Evolutionary conservation across 352 stramenopile genomes (phyloP).

Genomic region (Globisporangium recalcitrans): DNA sequence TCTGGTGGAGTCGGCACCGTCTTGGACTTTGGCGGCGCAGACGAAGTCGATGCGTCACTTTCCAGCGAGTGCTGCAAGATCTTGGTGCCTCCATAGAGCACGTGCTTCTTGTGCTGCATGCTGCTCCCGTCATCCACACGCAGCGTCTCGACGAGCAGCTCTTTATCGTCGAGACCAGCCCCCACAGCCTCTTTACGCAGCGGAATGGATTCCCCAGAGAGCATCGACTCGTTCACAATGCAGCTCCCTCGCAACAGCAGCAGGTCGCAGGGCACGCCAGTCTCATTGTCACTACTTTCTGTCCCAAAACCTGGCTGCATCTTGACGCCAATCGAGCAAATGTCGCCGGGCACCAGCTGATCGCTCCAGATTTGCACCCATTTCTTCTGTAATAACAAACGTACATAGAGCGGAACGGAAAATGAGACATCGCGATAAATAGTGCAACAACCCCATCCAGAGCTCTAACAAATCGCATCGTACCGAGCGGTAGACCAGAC

Average conservation of each 20-base stretch:
- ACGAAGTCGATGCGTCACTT: not conserved
- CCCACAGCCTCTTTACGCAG: slow-evolving; percentile 86
- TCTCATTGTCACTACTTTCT: slow-evolving; percentile 10
- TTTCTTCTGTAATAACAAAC: too few relatives aligned
- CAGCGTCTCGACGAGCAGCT: slow-evolving; percentile 13
- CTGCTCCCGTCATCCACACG: slow-evolving; percentile 28
- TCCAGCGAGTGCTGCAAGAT: slow-evolving; percentile 29
- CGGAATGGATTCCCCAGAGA: slow-evolving; percentile 93
- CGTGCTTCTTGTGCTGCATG: slow-evolving; percentile 48
- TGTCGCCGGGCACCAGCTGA: slow-evolving; percentile 78
- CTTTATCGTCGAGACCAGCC: slow-evolving; percentile 9
- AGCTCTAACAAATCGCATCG: too few relatives aligned
- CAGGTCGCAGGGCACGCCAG: slow-evolving; percentile 84
- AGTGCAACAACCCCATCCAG: too few relatives aligned
- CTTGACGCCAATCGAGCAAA: slow-evolving; percentile 72
- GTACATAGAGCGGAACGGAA: too few relatives aligned
- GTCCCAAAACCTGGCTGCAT: slow-evolving; percentile 6
- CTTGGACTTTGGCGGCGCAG: slow-evolving; percentile 3
- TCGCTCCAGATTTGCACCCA: slow-evolving; percentile 64
- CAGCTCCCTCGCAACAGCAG: slow-evolving; percentile 87
- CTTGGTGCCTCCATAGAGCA: slow-evolving; percentile 77
- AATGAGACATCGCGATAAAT: too few relatives aligned
- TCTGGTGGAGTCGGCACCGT: slow-evolving; percentile 57
- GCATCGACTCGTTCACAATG: slow-evolving; percentile 95
- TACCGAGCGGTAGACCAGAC: slow-evolving; percentile 83